phyloP scores from a whole-genome alignment of 345 rosid species.

The Gossypium arboreum region DNA sequence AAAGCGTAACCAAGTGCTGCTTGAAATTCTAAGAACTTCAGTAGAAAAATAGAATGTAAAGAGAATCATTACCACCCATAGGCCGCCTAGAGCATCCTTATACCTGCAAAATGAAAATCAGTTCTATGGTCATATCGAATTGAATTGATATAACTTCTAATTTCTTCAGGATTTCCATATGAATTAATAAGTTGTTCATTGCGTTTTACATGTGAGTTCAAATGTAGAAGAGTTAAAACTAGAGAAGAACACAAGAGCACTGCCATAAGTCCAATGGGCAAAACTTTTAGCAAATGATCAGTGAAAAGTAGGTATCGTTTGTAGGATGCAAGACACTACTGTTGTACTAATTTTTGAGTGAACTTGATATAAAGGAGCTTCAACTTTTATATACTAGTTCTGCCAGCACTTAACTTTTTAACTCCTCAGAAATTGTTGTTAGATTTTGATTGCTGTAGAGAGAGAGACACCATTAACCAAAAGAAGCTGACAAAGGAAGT shows the following conservation, averaged over 20 bases:
- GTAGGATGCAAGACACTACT: neutral
- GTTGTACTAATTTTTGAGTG: neutral
- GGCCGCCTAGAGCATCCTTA: constrained; percentile 83
- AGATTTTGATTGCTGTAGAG: neutral
- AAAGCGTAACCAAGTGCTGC: constrained; percentile 88
- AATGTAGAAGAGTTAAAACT: neutral
- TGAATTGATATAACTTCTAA: neutral
- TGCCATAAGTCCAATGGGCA: constrained; percentile 3
- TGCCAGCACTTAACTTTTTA: neutral
- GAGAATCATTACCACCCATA: constrained; percentile 74
- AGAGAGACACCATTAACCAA: neutral
- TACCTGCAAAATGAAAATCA: constrained; percentile 46
- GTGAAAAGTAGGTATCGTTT: neutral
- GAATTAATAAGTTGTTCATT: neutral
- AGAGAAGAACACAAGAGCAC: neutral
- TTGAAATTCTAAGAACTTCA: constrained; percentile 79
- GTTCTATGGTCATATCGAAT: neutral
- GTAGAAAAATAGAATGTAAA: constrained; percentile 64
- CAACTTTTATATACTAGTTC: neutral
- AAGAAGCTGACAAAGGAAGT: neutral
- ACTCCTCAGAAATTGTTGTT: neutral
- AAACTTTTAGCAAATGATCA: neutral
- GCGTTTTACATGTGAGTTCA: neutral
- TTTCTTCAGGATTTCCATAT: neutral
- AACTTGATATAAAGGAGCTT: neutral